Evolutionary conservation across 179 eudicot species (phyloP), one percentile per base, ranked within the genome.

Genomic region (Beta macrorhiza): DNA sequence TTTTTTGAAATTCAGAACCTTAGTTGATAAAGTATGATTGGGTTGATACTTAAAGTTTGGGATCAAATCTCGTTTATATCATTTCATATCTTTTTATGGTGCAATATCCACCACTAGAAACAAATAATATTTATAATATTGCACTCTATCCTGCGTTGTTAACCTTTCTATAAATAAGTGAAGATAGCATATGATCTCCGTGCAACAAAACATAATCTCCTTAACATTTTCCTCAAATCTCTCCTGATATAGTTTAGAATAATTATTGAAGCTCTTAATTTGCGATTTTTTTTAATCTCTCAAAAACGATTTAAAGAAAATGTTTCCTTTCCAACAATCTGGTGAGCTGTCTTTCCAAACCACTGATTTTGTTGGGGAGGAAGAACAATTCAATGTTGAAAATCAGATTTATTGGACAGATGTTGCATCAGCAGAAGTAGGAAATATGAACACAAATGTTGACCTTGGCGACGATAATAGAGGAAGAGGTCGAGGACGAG

Each of bases 281-380:
- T 71, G 12, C 20, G 17, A 20, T 20, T 5, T 51, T n/a, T 4
- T 20, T 72, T 52, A 37, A 17, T 32, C 45, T 29, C 74, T 32
- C 52, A 11, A 5, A 14, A 14, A n/a, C 42, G 16, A 51, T 42
- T 25, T 13, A 17, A n/a, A 17, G 64, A 72, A 77, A 71, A 82
- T 82, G 84, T 82, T 82, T 71, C 84, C 84, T 72, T 77, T 69
- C 63, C 80, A 68, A 76, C 58, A 15, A 47, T 42, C 79, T 47
- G 62, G 70, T 70, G 51, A 22, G 32, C 20, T 76, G 7, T 82
- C 80, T 45, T 76, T 77, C 77, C 76, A 59, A 82, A 71, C 9
- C 45, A 59, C 15, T 16, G 77, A 77, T 7, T 49, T 57, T n/a
- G 56, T 62, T 81, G 79, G 42, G 79, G 67, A 69, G 44, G 75